Conservation (phyloP, 148 eudicot species). For the Amaranthus hypochondriacus region DNA sequence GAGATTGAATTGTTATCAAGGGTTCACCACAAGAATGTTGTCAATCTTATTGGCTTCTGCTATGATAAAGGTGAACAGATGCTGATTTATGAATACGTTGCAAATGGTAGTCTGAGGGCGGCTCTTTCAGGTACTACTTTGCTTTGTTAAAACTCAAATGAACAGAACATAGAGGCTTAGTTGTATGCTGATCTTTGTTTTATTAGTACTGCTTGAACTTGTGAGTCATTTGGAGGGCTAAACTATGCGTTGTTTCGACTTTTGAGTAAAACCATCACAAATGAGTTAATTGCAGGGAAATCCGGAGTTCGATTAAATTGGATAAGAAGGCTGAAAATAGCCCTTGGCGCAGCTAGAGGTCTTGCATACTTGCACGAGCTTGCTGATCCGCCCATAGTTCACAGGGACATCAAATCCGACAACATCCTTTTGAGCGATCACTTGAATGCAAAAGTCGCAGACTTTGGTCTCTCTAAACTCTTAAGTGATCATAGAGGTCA, state of each 20-base stretch:
- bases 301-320: conserved; percentile 72
- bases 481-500: conserved; percentile 53
- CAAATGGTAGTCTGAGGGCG: conserved; percentile 77
- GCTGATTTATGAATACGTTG: conserved; percentile 79
- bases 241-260: no score
- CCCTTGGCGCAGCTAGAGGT: conserved; percentile 92
- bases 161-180: not conserved
- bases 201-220: not conserved
- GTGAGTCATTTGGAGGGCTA: not conserved
- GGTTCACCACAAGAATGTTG: conserved; percentile 93
- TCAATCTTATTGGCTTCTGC: conserved; percentile 78
- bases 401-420: conserved; percentile 82
- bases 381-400: conserved; percentile 88
- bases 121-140: conserved; percentile 57
- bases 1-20: conserved; percentile 94
- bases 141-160: not conserved
- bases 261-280: not conserved
- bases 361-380: conserved; percentile 86
- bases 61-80: conserved; percentile 87
- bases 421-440: conserved; percentile 74
- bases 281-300: conserved; percentile 46
- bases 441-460: conserved; percentile 83
- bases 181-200: not conserved
- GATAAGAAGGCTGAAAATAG: conserved; percentile 63
- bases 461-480: conserved; percentile 78